Evolutionary conservation across 1,284 basidiomycete species (phyloP).

Genomic region (Earliella scabrosa): DNA sequence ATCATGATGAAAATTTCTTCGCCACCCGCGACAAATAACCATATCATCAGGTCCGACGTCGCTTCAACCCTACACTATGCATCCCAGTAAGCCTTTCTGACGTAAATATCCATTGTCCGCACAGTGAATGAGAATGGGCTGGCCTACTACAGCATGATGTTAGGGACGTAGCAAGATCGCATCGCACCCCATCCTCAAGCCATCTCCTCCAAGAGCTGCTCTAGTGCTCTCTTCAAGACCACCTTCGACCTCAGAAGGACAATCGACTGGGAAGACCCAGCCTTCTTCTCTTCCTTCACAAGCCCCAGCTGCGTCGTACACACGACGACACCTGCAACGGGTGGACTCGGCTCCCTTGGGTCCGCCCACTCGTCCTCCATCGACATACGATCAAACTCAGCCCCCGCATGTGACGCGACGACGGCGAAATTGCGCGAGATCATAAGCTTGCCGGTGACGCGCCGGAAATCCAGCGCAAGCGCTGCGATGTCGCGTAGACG

Average conservation of each 20-base stretch:
- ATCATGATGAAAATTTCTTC: too few species aligned
- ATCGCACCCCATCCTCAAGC: too few species aligned
- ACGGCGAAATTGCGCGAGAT: slow-evolving; percentile 43
- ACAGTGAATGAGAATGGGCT: too few species aligned
- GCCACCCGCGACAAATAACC: too few species aligned
- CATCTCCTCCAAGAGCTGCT: slow-evolving; percentile 2
- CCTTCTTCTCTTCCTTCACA: not conserved
- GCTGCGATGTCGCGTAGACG: slow-evolving; percentile 45
- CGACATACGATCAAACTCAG: slow-evolving; percentile 38
- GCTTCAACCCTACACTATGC: too few species aligned
- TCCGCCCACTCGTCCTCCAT: slow-evolving; percentile 48
- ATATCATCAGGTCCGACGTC: too few species aligned
- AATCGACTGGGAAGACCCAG: not conserved
- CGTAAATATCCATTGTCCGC: too few species aligned
- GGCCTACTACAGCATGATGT: too few species aligned
- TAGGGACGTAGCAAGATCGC: too few species aligned
- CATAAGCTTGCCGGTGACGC: slow-evolving; percentile 53
- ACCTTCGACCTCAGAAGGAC: slow-evolving; percentile 40
- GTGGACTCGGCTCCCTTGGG: not conserved
- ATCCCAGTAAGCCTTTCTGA: too few species aligned
- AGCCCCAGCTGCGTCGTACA: slow-evolving; percentile 14
- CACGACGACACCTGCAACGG: not conserved
- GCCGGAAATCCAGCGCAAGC: slow-evolving; percentile 49
- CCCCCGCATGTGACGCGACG: slow-evolving; percentile 37
- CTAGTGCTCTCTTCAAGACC: slow-evolving; percentile 26